phyloP scores from a whole-genome alignment of 2,329 filamentous ascomycete genomes.

The Stachybotrys chlorohalonatus region DNA sequence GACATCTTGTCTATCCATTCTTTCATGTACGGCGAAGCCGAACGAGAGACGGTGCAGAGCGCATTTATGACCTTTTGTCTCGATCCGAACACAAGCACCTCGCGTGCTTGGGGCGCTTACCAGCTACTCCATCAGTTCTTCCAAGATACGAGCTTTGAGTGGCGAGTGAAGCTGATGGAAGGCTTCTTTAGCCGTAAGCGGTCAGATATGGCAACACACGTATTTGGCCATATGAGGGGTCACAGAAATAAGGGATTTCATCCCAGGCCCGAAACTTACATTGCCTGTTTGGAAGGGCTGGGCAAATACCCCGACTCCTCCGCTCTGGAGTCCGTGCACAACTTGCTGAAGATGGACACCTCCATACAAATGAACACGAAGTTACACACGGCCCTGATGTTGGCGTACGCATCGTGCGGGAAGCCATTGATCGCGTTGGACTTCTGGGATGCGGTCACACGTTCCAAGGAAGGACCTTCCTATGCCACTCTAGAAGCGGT shows the following conservation, averaged over 20 bases:
- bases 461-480: slow-evolving; percentile 75
- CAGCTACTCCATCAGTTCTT: slow-evolving; percentile 57
- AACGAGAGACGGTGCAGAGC: slow-evolving; percentile 57
- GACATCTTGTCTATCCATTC: slow-evolving; percentile 73
- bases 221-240: slow-evolving; percentile 92
- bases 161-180: slow-evolving; percentile 67
- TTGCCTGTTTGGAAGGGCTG: slow-evolving; percentile 68
- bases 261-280: slow-evolving; percentile 67
- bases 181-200: slow-evolving; percentile 70
- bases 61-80: slow-evolving; percentile 61
- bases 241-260: slow-evolving; percentile 54
- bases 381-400: slow-evolving; percentile 77
- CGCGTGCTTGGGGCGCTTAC: slow-evolving; percentile 57
- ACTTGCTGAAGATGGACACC: slow-evolving; percentile 91
- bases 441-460: slow-evolving; percentile 79
- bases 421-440: slow-evolving; percentile 58
- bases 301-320: slow-evolving; percentile 44
- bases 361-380: slow-evolving; percentile 66
- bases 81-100: slow-evolving; percentile 51
- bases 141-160: slow-evolving; percentile 53
- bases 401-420: slow-evolving; percentile 68
- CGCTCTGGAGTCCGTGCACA: slow-evolving; percentile 69
- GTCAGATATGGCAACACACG: slow-evolving; percentile 74
- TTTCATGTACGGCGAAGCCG: slow-evolving; percentile 58
- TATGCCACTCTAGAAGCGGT: slow-evolving; percentile 73